Base-by-base conservation (phyloP, 2,329 filamentous ascomycete species). In the Colletotrichum tamarilloi region DNA sequence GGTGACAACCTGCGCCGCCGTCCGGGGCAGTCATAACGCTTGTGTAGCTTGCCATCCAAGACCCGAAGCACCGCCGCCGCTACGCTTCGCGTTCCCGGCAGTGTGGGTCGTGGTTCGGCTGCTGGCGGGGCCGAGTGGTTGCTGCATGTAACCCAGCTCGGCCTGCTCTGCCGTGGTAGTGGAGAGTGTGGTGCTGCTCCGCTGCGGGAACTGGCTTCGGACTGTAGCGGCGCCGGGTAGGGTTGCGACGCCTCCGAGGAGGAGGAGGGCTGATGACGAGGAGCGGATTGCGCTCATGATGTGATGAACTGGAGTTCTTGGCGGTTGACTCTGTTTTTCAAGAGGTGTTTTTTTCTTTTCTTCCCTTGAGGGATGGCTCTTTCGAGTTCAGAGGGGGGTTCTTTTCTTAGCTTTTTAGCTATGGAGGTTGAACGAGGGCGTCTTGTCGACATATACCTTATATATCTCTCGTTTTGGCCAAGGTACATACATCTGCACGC, bases 231-330 rank as follows among this genome's bases (percentile, higher is more conserved):
- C 76, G 32, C 76, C 73, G 16, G 76, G 76, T 1, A 77, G 73
- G 8, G 75, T 74, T 11, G 76, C 75, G 3, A 77, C 75, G 62
- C 76, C 76, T 11, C 76, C 75, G 35, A 77, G 64, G 46, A 77
- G 75, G 57, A 77, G 68, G n/a, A 75, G 74, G 11, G 73, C 67
- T 7, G 76, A 76, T 1, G 76, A 75, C 4, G 73, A 72, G 16
- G 73, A 68, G n/a, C 72, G 56, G 14, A 72, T 62, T 28, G 59
- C 68, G 42, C 68, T 72, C 72, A 72, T 74, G 46, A 38, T 70
- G 12, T 19, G 14, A 9, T 26, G 32, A 22, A 6, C 9, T 22
- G 12, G 9, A 14, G 38, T 19, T 42, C 19, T 35, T 35, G 4
- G 32, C 11, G 32, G 32, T 35, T 42, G 38, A 19, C 16, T 7